Base-by-base conservation (phyloP, 2,329 filamentous ascomycete species). In the Cladophialophora exuberans region DNA sequence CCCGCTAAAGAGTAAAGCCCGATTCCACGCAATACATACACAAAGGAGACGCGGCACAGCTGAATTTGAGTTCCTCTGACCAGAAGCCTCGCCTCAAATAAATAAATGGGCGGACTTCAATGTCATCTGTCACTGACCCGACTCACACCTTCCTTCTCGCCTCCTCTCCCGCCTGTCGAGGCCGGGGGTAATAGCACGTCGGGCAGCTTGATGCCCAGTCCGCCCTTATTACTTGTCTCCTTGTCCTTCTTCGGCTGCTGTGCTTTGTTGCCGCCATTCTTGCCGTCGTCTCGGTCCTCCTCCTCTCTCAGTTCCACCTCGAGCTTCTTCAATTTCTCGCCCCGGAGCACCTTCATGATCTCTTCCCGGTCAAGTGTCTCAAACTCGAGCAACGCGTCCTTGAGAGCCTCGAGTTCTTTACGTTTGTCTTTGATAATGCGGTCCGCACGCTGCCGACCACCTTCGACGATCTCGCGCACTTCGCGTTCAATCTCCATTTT, bases 341-440 rank as follows among this genome's bases (percentile, higher is more conserved):
- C 94, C 48, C 83, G 84, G 61, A 99, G 86, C 4, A 97, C 89
- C 76, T 88, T 90, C 71, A 92, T 85, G 60, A 97, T 95, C 72
- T 99, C 94, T 2, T 88, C 85, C 71, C 87, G 89, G 70, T 88
- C 88, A 47, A 99, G 76, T 0, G 91, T 97, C 78, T 99, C 94
- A 72, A 97, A 97, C 72, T 97, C 87, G 28, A 99, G 85, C 7
- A 99, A 80, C 4, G 92, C 94, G 67, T 92, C 86, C 23, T 94
- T 93, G 7, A 99, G 78, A 9, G 90, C 78, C 65, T 99, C 93
- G 6, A 99, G 81, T 71, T 96, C 93, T 56, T 88, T 86, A 52
- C 91, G 84, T 70, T 88, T 90, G 30, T 84, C 82, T 1, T 81
- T 83, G 42, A 99, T 75, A 3, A 97, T 79, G 42, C 82, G 81